These are phyloP conservation scores for Phoma sp. DNA, from an alignment of 2,329 filamentous ascomycete genomes.

Conservation along the genomic window DNA sequence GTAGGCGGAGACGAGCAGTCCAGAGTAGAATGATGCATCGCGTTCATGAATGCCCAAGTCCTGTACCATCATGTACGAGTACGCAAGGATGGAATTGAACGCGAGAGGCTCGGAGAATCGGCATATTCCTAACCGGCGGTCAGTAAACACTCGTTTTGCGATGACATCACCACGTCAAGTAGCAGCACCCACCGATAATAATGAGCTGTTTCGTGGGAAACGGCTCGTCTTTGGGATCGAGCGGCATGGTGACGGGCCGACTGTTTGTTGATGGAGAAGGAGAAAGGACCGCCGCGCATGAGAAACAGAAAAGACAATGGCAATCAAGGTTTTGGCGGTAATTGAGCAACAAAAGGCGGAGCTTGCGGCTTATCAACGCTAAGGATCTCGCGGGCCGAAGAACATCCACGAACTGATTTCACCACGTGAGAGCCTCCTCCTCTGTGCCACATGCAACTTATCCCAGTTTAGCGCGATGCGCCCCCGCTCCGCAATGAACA, in stretches of 20 bases:
- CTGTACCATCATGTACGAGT: conserved; percentile 56
- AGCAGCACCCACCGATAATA: conserved; percentile 48
- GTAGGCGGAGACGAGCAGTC: conserved; percentile 84
- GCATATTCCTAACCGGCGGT: conserved; percentile 73
- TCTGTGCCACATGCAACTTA: conserved; percentile 27
- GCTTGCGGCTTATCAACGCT: conserved; percentile 21
- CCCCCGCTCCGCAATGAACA: conserved; percentile 19
- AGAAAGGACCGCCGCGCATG: conserved; percentile 24
- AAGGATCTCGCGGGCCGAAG: conserved; percentile 15
- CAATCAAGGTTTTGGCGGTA: conserved; percentile 18
- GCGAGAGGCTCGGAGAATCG: conserved; percentile 92
- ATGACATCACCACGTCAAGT: conserved; percentile 23
- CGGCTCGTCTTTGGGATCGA: conserved; percentile 44
- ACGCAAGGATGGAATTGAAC: conserved; percentile 92
- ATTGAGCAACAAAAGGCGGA: conserved; percentile 19
- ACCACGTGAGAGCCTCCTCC: conserved; percentile 22
- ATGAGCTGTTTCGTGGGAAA: conserved; percentile 58
- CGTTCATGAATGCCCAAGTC: conserved; percentile 47
- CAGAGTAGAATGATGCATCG: conserved; percentile 81
- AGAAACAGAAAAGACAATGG: conserved; percentile 18
- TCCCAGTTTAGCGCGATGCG: conserved; percentile 14
- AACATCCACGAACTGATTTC: conserved; percentile 16
- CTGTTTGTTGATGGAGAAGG: conserved; percentile 19
- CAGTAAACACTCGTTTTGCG: conserved; percentile 25
- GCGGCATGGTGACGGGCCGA: conserved; percentile 36